Base-by-base conservation (phyloP, 257 asterid species). In the Linderniella brevidens region DNA sequence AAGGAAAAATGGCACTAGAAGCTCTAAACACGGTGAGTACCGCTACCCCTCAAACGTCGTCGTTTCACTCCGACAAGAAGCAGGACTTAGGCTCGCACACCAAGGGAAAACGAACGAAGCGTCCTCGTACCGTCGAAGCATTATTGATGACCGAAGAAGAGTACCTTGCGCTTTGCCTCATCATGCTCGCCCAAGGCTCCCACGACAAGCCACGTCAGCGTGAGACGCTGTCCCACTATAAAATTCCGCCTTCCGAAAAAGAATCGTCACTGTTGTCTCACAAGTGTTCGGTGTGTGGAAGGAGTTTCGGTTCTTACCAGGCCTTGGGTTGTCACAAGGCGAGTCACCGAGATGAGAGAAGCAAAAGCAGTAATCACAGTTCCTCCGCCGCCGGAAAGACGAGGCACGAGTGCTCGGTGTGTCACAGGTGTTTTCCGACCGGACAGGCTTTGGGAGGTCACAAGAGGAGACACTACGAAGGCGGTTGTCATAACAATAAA, bases 251-350 rank as follows among this genome's bases (percentile, higher is more conserved):
- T 25, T 25, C 32, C 32, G 4, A 25, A 25, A 25, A 25, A 6
- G 32, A 25, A 25, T 25, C 60, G 42, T 14, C 64, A 8, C 3
- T 35, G 49, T 35, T 63, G 55, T 17, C 59, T 0, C 65, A 73
- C 67, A 68, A 65, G 67, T 77, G 87, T 39, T 68, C 79, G 0
- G 87, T 77, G 5, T 77, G 87, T 8, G 38, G 50, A 61, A 77
- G 66, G 66, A 71, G 66, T 5, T 77, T 77, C 37, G 63, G 58
- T 3, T 77, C 87, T 37, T 77, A 77, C 75, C 87, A 77, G 48
- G 87, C 87, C 13, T 19, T 77, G 53, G 87, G 87, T 0, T 82
- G 87, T 10, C 87, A 77, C 70, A 78, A 78, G 66, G 83, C 87
- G 44, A 77, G 87, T 62, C 87, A 77, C 68, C 70, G 87, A 25